These are phyloP conservation scores for Beauveria scarabaeidicola DNA, from an alignment of 2,329 filamentous ascomycete species.

Conservation along the genomic window DNA sequence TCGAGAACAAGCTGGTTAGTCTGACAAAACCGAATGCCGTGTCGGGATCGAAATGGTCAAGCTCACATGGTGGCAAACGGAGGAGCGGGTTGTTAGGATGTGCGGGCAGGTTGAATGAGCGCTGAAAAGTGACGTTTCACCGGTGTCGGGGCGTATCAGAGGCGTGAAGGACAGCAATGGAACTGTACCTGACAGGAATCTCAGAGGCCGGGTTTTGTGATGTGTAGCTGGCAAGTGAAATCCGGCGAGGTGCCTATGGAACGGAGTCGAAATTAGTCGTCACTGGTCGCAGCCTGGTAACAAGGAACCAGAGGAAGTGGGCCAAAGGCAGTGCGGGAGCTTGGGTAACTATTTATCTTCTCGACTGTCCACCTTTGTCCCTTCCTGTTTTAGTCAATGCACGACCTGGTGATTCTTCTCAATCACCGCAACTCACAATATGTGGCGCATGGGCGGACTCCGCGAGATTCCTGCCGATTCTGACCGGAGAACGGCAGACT, in stretches of 20 bases:
- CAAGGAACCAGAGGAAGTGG: slow-evolving; percentile 1
- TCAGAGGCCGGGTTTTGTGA: background rate
- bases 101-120: background rate
- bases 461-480: background rate
- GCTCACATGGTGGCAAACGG: slow-evolving; percentile 10
- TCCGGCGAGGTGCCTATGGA: background rate
- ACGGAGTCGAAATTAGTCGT: slow-evolving; percentile 12
- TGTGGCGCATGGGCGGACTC: background rate
- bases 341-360: slow-evolving; percentile 2
- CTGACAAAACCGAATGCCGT: background rate
- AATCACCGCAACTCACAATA: background rate
- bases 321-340: background rate
- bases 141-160: background rate
- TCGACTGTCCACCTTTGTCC: background rate
- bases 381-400: background rate
- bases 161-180: background rate
- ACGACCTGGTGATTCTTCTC: background rate
- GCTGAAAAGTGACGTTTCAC: background rate
- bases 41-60: background rate
- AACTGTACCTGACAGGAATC: background rate
- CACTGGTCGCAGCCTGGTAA: slow-evolving; percentile 9
- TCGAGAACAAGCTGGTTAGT: slow-evolving; percentile 1
- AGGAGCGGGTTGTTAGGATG: background rate
- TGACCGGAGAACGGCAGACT: background rate
- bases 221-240: slow-evolving; percentile 1